Evolutionary conservation across 495 filamentous ascomycete species (phyloP).

Genomic region (Bombardia bombarda): DNA sequence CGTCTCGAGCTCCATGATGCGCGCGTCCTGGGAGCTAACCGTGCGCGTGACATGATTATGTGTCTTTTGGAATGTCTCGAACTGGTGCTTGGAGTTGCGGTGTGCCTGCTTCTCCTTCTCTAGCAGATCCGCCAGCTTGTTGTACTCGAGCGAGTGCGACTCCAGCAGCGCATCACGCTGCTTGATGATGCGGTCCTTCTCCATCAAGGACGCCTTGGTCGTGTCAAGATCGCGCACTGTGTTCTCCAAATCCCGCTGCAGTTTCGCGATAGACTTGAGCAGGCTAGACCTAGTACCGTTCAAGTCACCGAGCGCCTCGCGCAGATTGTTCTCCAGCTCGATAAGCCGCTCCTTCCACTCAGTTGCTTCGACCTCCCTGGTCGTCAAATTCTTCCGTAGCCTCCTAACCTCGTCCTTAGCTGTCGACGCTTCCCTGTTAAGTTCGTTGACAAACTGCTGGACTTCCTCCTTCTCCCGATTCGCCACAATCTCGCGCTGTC

Average conservation of each 20-base stretch:
- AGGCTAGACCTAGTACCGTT: slow-evolving; percentile 81
- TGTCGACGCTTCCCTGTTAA: slow-evolving; percentile 70
- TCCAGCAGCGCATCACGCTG: slow-evolving; percentile 91
- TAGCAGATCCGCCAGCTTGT: slow-evolving; percentile 77
- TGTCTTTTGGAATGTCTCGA: slow-evolving; percentile 78
- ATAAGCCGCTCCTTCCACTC: slow-evolving; percentile 83
- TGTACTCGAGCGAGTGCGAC: slow-evolving; percentile 74
- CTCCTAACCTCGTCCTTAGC: slow-evolving; percentile 82
- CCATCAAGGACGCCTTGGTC: slow-evolving; percentile 62
- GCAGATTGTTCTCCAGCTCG: slow-evolving; percentile 81
- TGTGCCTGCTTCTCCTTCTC: slow-evolving; percentile 86
- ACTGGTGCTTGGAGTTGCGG: slow-evolving; percentile 73
- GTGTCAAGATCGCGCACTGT: slow-evolving; percentile 75
- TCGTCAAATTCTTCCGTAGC: slow-evolving; percentile 71
- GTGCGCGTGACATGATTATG: slow-evolving; percentile 77
- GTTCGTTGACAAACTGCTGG: slow-evolving; percentile 65
- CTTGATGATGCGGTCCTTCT: slow-evolving; percentile 82
- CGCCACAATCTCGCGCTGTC: slow-evolving; percentile 79
- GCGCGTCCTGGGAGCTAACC: slow-evolving; percentile 72
- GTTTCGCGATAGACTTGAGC: slow-evolving; percentile 76
- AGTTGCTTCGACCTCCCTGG: slow-evolving; percentile 77
- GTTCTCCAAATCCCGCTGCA: slow-evolving; percentile 80
- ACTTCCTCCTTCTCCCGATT: slow-evolving; percentile 81
- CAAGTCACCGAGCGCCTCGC: slow-evolving; percentile 72
- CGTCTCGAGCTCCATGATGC: slow-evolving; percentile 76